phyloP scores from a whole-genome alignment of 2,329 filamentous ascomycete genomes.

The Neocucurbitaria cava region DNA sequence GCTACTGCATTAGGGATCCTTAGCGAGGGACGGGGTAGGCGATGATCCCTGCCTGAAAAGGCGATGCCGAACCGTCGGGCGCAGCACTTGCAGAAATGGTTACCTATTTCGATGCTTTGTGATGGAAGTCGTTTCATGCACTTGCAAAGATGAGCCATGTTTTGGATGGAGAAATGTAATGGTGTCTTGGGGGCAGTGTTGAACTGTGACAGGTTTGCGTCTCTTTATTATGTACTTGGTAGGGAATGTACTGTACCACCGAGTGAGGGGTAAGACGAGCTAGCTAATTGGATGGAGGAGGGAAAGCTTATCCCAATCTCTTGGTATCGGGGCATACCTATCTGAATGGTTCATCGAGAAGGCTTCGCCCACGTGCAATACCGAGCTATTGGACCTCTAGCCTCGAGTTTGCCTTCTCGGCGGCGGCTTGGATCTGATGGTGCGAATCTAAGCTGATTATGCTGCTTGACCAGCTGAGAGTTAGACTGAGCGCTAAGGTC shows the following conservation, averaged over 20 bases:
- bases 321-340: no score
- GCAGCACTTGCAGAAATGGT: background rate
- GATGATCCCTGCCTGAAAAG: background rate
- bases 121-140: no score
- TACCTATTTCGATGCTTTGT: no score
- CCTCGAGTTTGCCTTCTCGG: background rate
- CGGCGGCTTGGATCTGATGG: background rate
- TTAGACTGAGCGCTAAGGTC: constrained; percentile 9
- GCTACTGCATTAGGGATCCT: background rate
- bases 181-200: background rate
- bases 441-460: background rate
- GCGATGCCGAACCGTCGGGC: constrained; percentile 2
- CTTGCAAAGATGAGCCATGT: no score
- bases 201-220: no score
- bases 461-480: constrained; percentile 1
- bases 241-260: no score
- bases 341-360: background rate
- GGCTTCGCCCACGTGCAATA: background rate
- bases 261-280: background rate
- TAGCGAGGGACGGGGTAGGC: background rate
- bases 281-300: background rate
- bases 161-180: no score
- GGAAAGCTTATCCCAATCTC: background rate
- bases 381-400: background rate
- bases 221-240: no score